Base-by-base conservation (phyloP, 192 early-diverging fungal genomes). In the Dispira simplex region DNA sequence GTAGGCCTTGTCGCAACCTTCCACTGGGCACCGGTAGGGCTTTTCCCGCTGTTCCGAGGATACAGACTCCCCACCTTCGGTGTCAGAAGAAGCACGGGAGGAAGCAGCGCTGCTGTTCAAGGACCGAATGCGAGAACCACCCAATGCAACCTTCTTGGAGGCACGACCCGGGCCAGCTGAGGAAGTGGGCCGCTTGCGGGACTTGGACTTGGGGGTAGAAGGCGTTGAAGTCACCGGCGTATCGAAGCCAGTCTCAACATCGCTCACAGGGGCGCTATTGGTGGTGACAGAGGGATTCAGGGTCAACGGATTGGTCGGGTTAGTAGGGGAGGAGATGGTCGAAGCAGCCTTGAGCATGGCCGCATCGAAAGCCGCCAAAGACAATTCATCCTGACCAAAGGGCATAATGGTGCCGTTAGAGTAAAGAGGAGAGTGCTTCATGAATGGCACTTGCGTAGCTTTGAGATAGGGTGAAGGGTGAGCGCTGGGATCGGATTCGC, bases 1-100 rank as follows among this genome's bases (percentile, higher is more conserved):
- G 79, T 98, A 98, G 9, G 91, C 84, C 74, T 98, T 97, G 63
- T 82, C 83, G 76, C 95, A 98, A 8, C 92, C 91, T 8, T 69
- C 69, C 8, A 93, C 75, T 16, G 88, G 79, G 71, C 94, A 97
- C 63, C 87, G 84, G 76, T 95, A 95, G 23, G 90, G 91, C 65
- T 94, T 89, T 64, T 91, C 89, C 63, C 79, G 82, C 47, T 69
- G 75, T 21, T 69, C 70, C 47, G 68, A 21, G 55, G 72, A 63
- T 39, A 39, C 32, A 4, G 32, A 39, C 21, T 74, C 74, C 44
- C 78, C 70, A 16, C 70, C 72, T 49, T 80, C 71, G 65, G 68
- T 70, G 0, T 72, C 73, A 11, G 69, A 72, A 2, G 66, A 73
- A 16, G 72, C 70, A 14, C 70, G 73, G 46, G 74, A 73, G 5